Base-by-base conservation (phyloP, 2,329 filamentous ascomycete species). In the Phaeosphaeriaceae sp. region DNA sequence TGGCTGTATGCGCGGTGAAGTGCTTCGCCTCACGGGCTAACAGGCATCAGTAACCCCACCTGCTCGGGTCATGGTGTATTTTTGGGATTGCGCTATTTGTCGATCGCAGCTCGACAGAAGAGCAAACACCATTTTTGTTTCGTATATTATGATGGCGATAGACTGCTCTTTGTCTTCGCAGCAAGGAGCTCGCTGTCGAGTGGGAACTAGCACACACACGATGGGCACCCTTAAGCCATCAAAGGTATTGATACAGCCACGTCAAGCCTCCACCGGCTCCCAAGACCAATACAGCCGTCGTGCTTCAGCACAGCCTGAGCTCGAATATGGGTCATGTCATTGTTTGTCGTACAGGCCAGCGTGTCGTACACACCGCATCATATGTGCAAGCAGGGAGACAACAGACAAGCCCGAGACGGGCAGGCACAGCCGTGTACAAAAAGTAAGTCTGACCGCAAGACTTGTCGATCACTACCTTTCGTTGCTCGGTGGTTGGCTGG, bases 21-120 rank as follows among this genome's bases (percentile, higher is more conserved):
- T 54, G 61, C 68, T 68, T 65, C 69, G 69, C 67, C 68, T 66
- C 61, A 48, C 40, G 53, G 49, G 63, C 52, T 50, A 58, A 49
- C 40, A 52, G 36, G 36, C 36, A 40, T 13, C 21, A 45, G n/a
- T 33, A 57, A 57, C 58, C 61, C 64, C 60, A 63, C 62, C 56
- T 24, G 56, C 58, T 61, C 56, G 56, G 57, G 50, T 40, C 36
- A 50, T 51, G 44, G 46, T 44, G 51, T 65, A 67, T 65, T 67
- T 65, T 62, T 58, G 58, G 60, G 36, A 15, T 40, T 40, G 36
- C 51, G 42, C 52, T 57, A 56, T 54, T 47, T 45, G 51, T 42
- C 33, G 45, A 54, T 46, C 52, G 3, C 13, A 24, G 25, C 51
- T 57, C 60, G 54, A 51, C 36, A 17, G 33, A 13, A 47, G 40